Conservation (phyloP, 345 rosid genomes). For the Linum trigynum region DNA sequence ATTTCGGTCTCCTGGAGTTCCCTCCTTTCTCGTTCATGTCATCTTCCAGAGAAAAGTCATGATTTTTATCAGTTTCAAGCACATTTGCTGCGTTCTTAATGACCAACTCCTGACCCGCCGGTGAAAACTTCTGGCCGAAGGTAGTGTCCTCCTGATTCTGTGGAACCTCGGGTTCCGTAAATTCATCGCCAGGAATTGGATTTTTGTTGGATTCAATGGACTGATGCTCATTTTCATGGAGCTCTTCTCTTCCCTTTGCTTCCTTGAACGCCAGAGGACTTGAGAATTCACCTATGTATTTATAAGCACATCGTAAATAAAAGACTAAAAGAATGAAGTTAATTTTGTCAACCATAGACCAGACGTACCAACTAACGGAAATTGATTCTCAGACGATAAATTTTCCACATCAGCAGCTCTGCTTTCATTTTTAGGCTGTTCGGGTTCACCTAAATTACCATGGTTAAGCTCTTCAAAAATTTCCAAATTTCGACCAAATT, state of each 20-base stretch:
- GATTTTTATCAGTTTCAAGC: no score
- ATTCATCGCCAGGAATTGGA: constrained; percentile 3
- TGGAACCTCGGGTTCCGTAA: no score
- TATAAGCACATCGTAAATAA: not conserved
- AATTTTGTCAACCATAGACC: not conserved
- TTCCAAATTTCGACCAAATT: constrained; percentile 3
- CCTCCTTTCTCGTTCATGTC: no score
- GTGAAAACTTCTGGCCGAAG: no score
- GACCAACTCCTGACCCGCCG: no score
- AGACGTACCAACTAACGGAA: constrained; percentile 15
- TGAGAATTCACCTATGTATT: constrained; percentile 12
- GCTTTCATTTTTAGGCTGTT: not conserved
- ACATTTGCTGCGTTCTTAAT: no score
- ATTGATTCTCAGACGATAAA: constrained; percentile 7
- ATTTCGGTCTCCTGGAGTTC: no score
- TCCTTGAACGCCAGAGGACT: constrained; percentile 8
- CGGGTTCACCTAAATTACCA: constrained; percentile 8
- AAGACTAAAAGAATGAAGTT: not conserved
- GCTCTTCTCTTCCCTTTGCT: constrained; percentile 11
- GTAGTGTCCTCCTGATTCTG: no score
- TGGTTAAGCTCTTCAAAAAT: constrained; percentile 2
- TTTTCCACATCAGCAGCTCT: constrained; percentile 2
- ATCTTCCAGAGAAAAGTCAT: no score
- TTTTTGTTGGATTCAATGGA: constrained; percentile 4
- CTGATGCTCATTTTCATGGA: constrained; percentile 4